Base-by-base conservation (phyloP, 78 protist species). In the Monosiga brevicollis region DNA sequence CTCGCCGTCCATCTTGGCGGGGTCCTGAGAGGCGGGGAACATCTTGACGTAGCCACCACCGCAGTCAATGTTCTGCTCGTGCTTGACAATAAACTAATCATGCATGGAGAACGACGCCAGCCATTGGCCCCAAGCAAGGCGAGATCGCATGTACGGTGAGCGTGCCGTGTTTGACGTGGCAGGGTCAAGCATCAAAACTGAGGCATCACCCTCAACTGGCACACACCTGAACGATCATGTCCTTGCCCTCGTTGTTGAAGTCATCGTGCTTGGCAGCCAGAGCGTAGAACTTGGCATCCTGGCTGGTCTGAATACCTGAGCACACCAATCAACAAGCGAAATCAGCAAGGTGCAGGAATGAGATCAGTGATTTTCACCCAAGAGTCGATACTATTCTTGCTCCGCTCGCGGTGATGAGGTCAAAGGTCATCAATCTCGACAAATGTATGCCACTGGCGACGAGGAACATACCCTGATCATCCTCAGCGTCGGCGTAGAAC, bases 11-110 rank as follows among this genome's bases (percentile, higher is more conserved):
- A 96, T 86, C 42, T 54, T 42, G n/a, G 10, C 75, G 74, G 62
- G 95, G 84, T 95, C 89, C 42, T 84, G 54, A 2, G 10, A 54
- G 6, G 10, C 70, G 78, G 89, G 81, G 40, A 93, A 78, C 34
- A 97, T 43, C 95, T 97, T 96, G 75, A 96, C 78, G 95, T 97
- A 97, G 40, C 98, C 91, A 41, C 96, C 96, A 73, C 97, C 97
- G 86, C 97, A 95, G 83, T 91, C 95, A n/a, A 94, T 72, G 79
- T 84, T 82, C 84, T 95, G 95, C 88, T 89, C 95, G 89, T 93
- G 95, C 88, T 96, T 94, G 83, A 95, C 96, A n/a, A 91, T 75
- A 95, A 86, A 97, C 84, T n/a, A n/a, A n/a, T n/a, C n/a, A n/a
- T n/a, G n/a, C n/a, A n/a, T n/a, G n/a, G n/a, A n/a, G n/a, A n/a